Evolutionary conservation across 2,329 filamentous ascomycete species (phyloP).

Genomic region (Calonectria ilicicola): DNA sequence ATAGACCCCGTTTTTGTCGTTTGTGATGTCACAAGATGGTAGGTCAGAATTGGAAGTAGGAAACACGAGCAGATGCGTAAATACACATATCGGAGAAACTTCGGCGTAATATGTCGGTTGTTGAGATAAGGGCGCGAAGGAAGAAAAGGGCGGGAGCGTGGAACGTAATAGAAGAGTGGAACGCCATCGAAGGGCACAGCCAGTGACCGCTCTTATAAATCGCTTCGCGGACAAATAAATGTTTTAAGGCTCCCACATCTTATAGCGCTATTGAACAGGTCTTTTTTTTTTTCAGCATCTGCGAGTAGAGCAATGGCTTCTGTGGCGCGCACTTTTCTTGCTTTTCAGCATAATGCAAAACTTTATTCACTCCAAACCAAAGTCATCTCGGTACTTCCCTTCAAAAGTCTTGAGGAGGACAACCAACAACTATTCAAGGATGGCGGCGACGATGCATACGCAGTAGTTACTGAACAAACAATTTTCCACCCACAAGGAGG

Average conservation of each 20-base stretch:
- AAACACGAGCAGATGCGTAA: neutral
- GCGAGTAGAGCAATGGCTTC: conserved; percentile 31
- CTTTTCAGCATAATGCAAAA: conserved; percentile 58
- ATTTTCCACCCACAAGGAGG: conserved; percentile 83
- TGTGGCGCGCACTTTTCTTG: conserved; percentile 45
- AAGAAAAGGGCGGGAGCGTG: neutral
- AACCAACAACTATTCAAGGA: conserved; percentile 71
- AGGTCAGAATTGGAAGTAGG: no score
- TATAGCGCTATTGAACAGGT: neutral
- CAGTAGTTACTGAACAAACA: conserved; percentile 73
- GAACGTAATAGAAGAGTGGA: no score
- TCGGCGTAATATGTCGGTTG: neutral
- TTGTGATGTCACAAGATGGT: no score
- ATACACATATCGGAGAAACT: neutral
- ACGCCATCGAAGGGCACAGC: neutral
- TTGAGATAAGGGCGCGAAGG: neutral
- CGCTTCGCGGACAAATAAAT: no score
- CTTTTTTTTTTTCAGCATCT: neutral
- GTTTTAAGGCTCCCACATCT: neutral
- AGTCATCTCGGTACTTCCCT: conserved; percentile 61
- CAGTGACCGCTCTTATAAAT: neutral
- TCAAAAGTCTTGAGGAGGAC: conserved; percentile 61
- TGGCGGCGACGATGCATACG: conserved; percentile 60
- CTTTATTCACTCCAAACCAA: conserved; percentile 56
- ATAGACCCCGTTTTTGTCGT: no score